Percentiles rank a stretch among this genome's conserved stretches.
Conservation (phyloP, 441 rosid species). For the Euphorbia schlechtendalii region DNA sequence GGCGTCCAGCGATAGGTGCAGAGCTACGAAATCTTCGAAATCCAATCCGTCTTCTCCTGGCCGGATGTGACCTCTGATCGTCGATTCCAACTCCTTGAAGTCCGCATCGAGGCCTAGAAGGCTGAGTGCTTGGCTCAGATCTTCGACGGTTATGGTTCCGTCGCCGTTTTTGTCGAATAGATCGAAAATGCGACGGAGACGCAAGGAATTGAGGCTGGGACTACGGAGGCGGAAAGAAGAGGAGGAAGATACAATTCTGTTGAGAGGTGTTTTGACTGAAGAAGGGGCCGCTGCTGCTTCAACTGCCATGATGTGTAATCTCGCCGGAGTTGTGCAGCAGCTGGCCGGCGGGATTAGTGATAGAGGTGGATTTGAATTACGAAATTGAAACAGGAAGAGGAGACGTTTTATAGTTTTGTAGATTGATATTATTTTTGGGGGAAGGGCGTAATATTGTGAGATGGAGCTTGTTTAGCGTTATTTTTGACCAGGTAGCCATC, state of each 20-base stretch:
- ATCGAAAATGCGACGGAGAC: constrained; percentile 78
- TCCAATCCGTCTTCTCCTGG: constrained; percentile 51
- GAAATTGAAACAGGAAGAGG: background rate
- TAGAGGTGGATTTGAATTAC: background rate
- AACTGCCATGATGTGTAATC: constrained; percentile 20
- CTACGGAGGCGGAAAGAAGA: constrained; percentile 64
- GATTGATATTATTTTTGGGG: background rate
- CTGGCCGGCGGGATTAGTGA: background rate
- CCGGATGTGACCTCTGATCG: constrained; percentile 44
- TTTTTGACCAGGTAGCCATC: background rate
- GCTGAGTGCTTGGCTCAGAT: constrained; percentile 54
- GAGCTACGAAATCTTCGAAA: constrained; percentile 53
- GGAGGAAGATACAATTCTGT: constrained; percentile 21
- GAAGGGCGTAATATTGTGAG: constrained; percentile 10
- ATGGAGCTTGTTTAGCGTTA: constrained; percentile 12
- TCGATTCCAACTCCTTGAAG: constrained; percentile 51
- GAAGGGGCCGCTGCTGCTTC: constrained; percentile 13
- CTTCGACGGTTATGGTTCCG: constrained; percentile 51
- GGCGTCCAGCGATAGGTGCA: constrained; percentile 57
- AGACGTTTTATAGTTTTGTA: background rate
- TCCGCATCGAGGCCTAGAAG: constrained; percentile 68
- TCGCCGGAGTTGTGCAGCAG: background rate
- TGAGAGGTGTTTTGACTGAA: constrained; percentile 6
- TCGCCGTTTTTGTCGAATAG: constrained; percentile 80
- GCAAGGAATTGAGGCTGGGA: constrained; percentile 79